phyloP scores from a whole-genome alignment of 768 basidiomycete genomes.

The Hericium coralloides region DNA sequence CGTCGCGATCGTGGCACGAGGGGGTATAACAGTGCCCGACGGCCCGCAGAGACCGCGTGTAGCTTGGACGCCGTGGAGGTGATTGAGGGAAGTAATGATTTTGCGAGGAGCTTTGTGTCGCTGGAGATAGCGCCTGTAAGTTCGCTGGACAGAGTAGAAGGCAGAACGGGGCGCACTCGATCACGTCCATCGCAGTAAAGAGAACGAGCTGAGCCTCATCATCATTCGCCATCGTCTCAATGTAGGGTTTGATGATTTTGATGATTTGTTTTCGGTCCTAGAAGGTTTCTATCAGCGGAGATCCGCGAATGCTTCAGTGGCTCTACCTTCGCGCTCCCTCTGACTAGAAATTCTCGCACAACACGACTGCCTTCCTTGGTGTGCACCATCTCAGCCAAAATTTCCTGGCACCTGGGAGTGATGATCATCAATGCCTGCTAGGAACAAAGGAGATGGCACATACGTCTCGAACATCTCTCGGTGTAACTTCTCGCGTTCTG shows the following conservation, averaged over 20 bases:
- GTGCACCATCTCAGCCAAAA: constrained; percentile 88
- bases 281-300: neutral
- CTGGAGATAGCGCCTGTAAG: constrained; percentile 27
- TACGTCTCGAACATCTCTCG: constrained; percentile 79
- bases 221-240: constrained; percentile 80
- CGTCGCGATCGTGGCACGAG: constrained; percentile 74
- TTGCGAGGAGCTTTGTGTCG: constrained; percentile 84
- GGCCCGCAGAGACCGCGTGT: constrained; percentile 59
- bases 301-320: neutral
- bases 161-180: constrained; percentile 51
- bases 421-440: neutral
- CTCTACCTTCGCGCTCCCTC: constrained; percentile 72
- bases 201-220: constrained; percentile 87
- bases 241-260: constrained; percentile 82
- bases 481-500: constrained; percentile 64
- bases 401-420: constrained; percentile 61
- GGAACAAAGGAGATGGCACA: constrained; percentile 9
- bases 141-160: neutral
- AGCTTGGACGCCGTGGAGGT: constrained; percentile 48
- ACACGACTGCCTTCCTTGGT: constrained; percentile 86
- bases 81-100: constrained; percentile 69
- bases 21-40: constrained; percentile 76
- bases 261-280: constrained; percentile 89
- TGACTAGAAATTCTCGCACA: constrained; percentile 78
- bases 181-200: constrained; percentile 83